Percentiles rank a stretch among this genome's conserved stretches.
phyloP scores from a whole-genome alignment of 139 green algal genomes.

The Haematococcus sp. region DNA sequence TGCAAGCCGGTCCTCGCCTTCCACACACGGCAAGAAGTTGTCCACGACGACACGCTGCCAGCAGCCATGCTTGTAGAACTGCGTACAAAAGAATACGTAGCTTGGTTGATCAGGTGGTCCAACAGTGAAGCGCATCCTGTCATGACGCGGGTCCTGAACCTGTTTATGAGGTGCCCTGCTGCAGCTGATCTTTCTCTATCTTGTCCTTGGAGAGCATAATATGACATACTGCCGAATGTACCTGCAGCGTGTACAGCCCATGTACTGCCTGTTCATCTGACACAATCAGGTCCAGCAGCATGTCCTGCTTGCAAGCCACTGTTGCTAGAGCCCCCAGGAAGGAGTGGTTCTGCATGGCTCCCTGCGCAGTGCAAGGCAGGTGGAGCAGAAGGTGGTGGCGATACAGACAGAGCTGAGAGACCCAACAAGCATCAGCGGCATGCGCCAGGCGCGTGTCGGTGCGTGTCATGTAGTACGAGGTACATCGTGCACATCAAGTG shows the following conservation, averaged over 20 bases:
- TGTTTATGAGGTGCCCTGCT: background rate
- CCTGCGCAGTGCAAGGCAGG: constrained; percentile 13
- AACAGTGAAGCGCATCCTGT: too few species aligned
- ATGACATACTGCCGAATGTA: background rate
- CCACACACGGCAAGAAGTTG: constrained; percentile 34
- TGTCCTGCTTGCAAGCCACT: constrained; percentile 37
- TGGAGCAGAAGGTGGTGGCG: background rate
- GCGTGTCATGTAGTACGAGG: background rate
- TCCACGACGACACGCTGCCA: constrained; percentile 48
- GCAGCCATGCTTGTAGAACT: constrained; percentile 68
- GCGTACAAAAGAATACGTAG: constrained; percentile 3
- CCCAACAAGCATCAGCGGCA: too few species aligned
- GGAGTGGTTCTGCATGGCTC: constrained; percentile 22
- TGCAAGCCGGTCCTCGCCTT: constrained; percentile 13
- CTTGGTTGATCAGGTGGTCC: too few species aligned
- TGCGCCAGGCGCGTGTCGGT: too few species aligned
- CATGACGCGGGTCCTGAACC: background rate
- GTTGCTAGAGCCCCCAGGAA: constrained; percentile 51
- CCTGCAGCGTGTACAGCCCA: constrained; percentile 17
- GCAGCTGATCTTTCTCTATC: background rate
- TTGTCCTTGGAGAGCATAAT: constrained; percentile 2
- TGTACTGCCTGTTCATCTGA: constrained; percentile 26
- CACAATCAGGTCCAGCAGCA: constrained; percentile 54
- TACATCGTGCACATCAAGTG: background rate
- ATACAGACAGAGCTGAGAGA: too few species aligned